These are phyloP conservation scores for Vigna radiata DNA, from an alignment of 306 rosid genomes.

Conservation along the genomic window DNA sequence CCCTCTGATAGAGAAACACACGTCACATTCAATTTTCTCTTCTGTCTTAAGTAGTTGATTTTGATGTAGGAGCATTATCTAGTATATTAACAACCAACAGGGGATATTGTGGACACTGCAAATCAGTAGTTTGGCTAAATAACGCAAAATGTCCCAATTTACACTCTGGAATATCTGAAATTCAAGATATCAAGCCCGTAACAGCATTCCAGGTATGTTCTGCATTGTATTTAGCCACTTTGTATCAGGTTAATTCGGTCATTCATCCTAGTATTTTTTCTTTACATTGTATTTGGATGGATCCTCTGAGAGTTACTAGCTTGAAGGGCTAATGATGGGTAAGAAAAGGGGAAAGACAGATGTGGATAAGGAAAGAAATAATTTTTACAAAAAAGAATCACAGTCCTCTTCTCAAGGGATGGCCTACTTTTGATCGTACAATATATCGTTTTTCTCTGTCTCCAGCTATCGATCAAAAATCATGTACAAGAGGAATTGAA, in stretches of 20 bases:
- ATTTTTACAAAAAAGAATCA: background rate
- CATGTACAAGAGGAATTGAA: background rate
- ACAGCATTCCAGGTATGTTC: constrained; percentile 64
- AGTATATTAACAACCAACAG: constrained; percentile 60
- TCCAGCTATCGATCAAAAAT: background rate
- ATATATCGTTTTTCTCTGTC: background rate
- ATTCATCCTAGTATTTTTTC: background rate
- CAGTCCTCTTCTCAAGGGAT: background rate
- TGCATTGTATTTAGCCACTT: constrained; percentile 15
- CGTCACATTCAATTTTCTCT: constrained; percentile 14
- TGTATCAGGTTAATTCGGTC: background rate
- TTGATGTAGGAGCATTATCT: constrained; percentile 58
- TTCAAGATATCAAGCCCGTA: constrained; percentile 63
- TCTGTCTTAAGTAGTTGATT: constrained; percentile 19
- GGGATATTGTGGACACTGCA: constrained; percentile 81
- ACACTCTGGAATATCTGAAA: constrained; percentile 49
- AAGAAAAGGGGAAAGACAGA: background rate
- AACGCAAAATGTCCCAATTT: constrained; percentile 66
- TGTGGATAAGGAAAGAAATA: background rate
- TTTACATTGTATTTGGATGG: background rate
- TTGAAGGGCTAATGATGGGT: background rate
- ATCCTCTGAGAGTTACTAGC: background rate
- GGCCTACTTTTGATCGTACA: background rate
- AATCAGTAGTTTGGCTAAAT: constrained; percentile 70
- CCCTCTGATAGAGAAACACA: background rate